phyloP scores from a whole-genome alignment of 2,329 filamentous ascomycete species.

The Neofusicoccum parvum region DNA sequence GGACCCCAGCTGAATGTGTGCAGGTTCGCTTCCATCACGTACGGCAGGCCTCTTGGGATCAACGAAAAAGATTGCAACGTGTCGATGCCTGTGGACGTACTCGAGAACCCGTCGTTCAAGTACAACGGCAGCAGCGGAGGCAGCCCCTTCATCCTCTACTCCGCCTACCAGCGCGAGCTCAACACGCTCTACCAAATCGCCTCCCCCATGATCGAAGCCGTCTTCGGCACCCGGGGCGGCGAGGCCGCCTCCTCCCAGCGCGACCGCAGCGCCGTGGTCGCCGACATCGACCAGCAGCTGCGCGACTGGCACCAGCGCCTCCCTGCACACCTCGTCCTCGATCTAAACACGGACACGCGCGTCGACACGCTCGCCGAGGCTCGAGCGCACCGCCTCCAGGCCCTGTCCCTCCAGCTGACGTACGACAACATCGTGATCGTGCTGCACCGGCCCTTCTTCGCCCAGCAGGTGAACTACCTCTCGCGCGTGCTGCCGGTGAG shows the following conservation, averaged over 20 bases:
- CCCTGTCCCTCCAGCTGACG: constrained; percentile 47
- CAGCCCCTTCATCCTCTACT: constrained; percentile 23
- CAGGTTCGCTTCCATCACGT: constrained; percentile 44
- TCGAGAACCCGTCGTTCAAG: constrained; percentile 29
- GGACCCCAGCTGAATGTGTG: too few relatives aligned
- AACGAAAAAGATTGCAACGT: constrained; percentile 46
- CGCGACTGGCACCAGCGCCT: constrained; percentile 31
- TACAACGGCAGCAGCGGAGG: neutral
- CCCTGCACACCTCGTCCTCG: constrained; percentile 29
- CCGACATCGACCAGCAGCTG: constrained; percentile 27
- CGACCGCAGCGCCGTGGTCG: constrained; percentile 26
- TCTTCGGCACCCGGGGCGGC: constrained; percentile 29
- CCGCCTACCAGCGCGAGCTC: constrained; percentile 31
- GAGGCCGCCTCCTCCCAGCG: constrained; percentile 17
- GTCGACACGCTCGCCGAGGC: constrained; percentile 19
- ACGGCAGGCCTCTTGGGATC: constrained; percentile 45
- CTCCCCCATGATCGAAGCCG: constrained; percentile 34
- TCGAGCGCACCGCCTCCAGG: constrained; percentile 37
- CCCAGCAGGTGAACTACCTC: constrained; percentile 39
- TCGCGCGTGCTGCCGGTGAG: constrained; percentile 5
- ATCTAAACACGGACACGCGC: constrained; percentile 27
- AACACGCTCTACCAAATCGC: constrained; percentile 35
- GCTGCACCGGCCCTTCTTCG: constrained; percentile 46
- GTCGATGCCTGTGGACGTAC: constrained; percentile 37
- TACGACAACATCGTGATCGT: constrained; percentile 49